These are phyloP conservation scores for Podosphaera xanthii DNA, from an alignment of 2,329 filamentous ascomycete species.

Conservation along the genomic window DNA sequence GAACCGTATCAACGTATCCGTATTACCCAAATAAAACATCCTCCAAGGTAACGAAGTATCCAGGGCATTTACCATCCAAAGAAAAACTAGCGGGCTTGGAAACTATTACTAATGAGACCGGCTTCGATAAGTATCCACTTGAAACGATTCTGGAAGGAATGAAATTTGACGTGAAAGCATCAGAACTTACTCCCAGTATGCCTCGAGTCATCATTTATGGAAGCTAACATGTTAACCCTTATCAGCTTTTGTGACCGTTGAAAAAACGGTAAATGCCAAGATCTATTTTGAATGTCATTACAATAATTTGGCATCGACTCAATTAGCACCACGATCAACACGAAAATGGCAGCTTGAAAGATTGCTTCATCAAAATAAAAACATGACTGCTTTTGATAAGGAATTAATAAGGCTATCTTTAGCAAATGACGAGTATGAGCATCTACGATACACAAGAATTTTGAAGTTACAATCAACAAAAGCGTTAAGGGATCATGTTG, in stretches of 20 bases:
- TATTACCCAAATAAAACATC: not conserved
- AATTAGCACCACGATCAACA: constrained; percentile 32
- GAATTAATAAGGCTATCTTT: constrained; percentile 32
- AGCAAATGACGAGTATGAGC: constrained; percentile 42
- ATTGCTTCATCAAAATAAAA: constrained; percentile 30
- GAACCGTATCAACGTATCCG: not conserved
- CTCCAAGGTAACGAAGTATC: not conserved
- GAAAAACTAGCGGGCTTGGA: constrained; percentile 2
- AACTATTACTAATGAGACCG: constrained; percentile 5
- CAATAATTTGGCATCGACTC: constrained; percentile 37
- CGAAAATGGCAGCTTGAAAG: constrained; percentile 39
- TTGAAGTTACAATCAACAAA: constrained; percentile 36
- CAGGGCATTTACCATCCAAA: not conserved
- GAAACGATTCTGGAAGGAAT: constrained; percentile 13
- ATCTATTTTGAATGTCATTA: constrained; percentile 72
- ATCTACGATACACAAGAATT: constrained; percentile 50
- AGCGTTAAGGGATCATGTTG: constrained; percentile 20
- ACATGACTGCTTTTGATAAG: constrained; percentile 24
- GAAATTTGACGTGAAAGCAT: constrained; percentile 3
- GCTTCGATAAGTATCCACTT: constrained; percentile 10
- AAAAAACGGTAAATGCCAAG: constrained; percentile 60
- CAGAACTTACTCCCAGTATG: constrained; percentile 4
- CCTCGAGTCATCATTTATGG: not conserved
- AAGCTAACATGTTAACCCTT: not conserved
- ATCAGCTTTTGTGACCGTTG: constrained; percentile 33